Percentiles rank a stretch among this genome's conserved stretches.
Evolutionary conservation across 2,329 filamentous ascomycete genomes (phyloP).

Genomic region (Penicillium occitanis): DNA sequence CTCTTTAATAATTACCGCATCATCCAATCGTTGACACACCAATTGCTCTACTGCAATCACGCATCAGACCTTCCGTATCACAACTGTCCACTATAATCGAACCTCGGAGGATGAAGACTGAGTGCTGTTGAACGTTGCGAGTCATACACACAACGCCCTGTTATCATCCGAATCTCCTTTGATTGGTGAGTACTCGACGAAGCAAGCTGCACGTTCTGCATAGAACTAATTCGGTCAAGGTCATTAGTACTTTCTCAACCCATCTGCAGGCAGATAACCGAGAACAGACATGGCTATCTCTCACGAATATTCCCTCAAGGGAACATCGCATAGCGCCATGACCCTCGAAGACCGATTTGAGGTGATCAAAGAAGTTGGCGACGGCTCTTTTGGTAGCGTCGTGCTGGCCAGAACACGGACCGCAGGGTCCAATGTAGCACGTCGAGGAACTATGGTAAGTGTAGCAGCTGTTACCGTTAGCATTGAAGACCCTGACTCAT

Average conservation of each 20-base stretch:
- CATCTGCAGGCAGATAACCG: conserved; percentile 45
- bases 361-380: conserved; percentile 94
- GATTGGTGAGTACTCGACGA: background rate
- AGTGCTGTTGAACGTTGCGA: conserved; percentile 19
- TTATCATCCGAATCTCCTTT: background rate
- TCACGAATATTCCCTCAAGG: conserved; percentile 70
- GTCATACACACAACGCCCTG: conserved; percentile 11
- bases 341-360: conserved; percentile 90
- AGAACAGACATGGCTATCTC: conserved; percentile 68
- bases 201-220: background rate
- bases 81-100: background rate
- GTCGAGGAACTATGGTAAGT: conserved; percentile 83
- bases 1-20: conserved; percentile 3
- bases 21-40: background rate
- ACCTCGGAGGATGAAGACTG: conserved; percentile 18
- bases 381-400: conserved; percentile 98
- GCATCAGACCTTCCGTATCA: background rate
- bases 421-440: conserved; percentile 83
- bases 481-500: conserved; percentile 18
- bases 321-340: conserved; percentile 56
- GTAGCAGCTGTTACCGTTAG: background rate
- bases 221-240: conserved; percentile 10
- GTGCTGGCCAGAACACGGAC: conserved; percentile 86
- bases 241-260: conserved; percentile 24
- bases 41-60: conserved; percentile 1